Conservation (phyloP, 768 basidiomycete species). For the Phallus indusiatus region DNA sequence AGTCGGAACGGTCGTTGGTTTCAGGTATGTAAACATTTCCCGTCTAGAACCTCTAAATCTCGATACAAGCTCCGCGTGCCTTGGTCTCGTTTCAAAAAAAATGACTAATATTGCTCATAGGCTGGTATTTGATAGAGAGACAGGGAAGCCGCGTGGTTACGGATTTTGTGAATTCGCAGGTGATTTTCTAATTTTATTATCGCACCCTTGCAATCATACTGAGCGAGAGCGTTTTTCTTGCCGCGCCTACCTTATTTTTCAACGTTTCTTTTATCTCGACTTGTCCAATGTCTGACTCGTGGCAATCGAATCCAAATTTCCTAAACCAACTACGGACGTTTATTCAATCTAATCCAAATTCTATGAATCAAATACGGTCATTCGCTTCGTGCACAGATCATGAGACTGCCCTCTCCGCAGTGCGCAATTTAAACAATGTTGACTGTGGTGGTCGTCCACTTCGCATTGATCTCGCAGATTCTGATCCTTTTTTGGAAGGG, state of each 20-base stretch:
- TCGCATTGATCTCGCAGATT: slow-evolving; percentile 90
- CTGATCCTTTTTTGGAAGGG: slow-evolving; percentile 85
- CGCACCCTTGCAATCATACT: slow-evolving; percentile 17
- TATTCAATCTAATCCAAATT: slow-evolving; percentile 21
- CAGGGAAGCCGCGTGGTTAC: slow-evolving; percentile 91
- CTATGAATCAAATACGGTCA: slow-evolving; percentile 10
- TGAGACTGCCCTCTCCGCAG: slow-evolving; percentile 90
- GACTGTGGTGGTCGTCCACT: slow-evolving; percentile 89
- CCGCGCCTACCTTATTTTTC: too few relatives aligned
- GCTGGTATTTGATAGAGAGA: slow-evolving; percentile 82
- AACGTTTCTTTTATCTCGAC: slow-evolving; percentile 1
- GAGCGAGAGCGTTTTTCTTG: slow-evolving; percentile 27
- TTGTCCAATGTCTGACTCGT: neutral
- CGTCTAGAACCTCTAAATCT: neutral
- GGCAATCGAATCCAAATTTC: slow-evolving; percentile 21
- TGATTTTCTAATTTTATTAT: slow-evolving; percentile 36
- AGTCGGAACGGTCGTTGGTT: slow-evolving; percentile 82
- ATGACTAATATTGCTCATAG: slow-evolving; percentile 27
- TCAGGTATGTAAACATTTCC: slow-evolving; percentile 40
- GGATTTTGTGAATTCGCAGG: slow-evolving; percentile 91
- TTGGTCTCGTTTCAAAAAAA: slow-evolving; percentile 4
- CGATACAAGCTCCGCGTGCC: slow-evolving; percentile 9
- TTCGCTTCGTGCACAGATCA: slow-evolving; percentile 46
- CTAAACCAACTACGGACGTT: slow-evolving; percentile 11
- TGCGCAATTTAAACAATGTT: slow-evolving; percentile 89